Percentiles rank a stretch among this genome's conserved stretches.
Evolutionary conservation across 345 rosid genomes (phyloP).

Genomic region (Pugionium dolabratum): DNA sequence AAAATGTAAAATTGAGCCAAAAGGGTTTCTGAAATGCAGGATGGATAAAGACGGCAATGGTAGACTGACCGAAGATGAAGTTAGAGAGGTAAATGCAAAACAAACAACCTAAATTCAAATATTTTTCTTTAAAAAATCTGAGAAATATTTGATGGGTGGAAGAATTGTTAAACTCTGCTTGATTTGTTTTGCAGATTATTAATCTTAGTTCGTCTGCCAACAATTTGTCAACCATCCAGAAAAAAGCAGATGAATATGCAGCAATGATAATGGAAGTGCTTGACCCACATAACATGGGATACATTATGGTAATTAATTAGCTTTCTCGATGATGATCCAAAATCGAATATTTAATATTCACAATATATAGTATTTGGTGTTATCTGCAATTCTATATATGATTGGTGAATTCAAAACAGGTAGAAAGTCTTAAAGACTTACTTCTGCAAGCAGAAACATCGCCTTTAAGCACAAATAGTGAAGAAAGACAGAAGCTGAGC

Average conservation of each 20-base stretch:
- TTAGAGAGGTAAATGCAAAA: conserved; percentile 49
- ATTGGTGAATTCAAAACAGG: conserved; percentile 39
- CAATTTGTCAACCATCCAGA: conserved; percentile 56
- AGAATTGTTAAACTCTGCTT: background rate
- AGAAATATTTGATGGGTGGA: background rate
- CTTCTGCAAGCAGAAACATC: conserved; percentile 49
- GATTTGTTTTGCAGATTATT: conserved; percentile 48
- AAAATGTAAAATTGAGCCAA: conserved; percentile 4
- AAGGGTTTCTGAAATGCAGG: conserved; percentile 42
- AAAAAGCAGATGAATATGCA: conserved; percentile 71
- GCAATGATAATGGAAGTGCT: conserved; percentile 77
- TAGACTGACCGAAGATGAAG: conserved; percentile 49
- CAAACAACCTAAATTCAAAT: background rate
- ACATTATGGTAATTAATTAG: conserved; percentile 55
- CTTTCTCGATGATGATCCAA: background rate
- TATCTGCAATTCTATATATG: too few species aligned
- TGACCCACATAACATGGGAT: conserved; percentile 61
- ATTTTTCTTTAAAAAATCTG: background rate
- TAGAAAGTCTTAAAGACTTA: conserved; percentile 56
- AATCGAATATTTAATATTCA: too few species aligned
- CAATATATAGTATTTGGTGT: background rate
- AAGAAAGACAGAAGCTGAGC: conserved; percentile 56
- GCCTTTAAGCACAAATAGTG: conserved; percentile 39
- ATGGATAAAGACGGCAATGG: conserved; percentile 80
- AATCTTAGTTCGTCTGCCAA: conserved; percentile 53